Percentiles rank a stretch among this genome's conserved stretches.
Conservation (phyloP, 1,284 basidiomycete genomes). For the Ustilago sp. region DNA sequence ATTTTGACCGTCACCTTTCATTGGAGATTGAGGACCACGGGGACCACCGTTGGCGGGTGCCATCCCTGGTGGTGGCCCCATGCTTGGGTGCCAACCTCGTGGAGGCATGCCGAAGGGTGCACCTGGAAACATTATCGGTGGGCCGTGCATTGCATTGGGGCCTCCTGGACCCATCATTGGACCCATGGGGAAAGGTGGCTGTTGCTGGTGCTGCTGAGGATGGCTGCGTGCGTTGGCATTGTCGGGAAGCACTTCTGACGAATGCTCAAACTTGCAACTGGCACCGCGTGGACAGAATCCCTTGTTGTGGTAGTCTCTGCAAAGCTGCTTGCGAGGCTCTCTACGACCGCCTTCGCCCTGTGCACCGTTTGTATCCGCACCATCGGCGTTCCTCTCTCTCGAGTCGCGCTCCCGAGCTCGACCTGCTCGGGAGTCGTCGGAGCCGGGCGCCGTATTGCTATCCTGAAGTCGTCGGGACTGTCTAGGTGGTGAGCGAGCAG, state of each 20-base stretch:
- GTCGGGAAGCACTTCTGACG: conserved; percentile 44
- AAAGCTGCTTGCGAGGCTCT: conserved; percentile 52
- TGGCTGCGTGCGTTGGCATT: conserved; percentile 26
- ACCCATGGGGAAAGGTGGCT: conserved; percentile 38
- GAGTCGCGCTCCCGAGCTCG: conserved; percentile 39
- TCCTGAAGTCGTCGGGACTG: conserved; percentile 42
- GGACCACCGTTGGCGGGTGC: conserved; percentile 13
- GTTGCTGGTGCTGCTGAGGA: conserved; percentile 20
- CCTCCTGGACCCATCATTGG: conserved; percentile 41
- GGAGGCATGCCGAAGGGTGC: conserved; percentile 50
- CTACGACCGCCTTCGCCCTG: conserved; percentile 23
- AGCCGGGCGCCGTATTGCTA: conserved; percentile 12
- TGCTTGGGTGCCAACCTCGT: conserved; percentile 45
- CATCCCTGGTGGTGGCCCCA: conserved; percentile 43
- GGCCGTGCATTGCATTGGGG: conserved; percentile 38
- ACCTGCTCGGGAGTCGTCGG: conserved; percentile 22
- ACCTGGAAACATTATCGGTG: conserved; percentile 52
- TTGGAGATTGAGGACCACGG: conserved; percentile 9
- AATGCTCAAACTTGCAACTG: conserved; percentile 90
- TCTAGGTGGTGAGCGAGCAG: conserved; percentile 41
- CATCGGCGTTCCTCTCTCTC: conserved; percentile 27
- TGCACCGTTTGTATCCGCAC: conserved; percentile 23
- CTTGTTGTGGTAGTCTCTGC: conserved; percentile 66
- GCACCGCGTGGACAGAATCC: conserved; percentile 88
- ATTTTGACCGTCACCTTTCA: conserved; percentile 39